Base-by-base conservation (phyloP, 2,329 filamentous ascomycete species). In the Aspergillus sp. region DNA sequence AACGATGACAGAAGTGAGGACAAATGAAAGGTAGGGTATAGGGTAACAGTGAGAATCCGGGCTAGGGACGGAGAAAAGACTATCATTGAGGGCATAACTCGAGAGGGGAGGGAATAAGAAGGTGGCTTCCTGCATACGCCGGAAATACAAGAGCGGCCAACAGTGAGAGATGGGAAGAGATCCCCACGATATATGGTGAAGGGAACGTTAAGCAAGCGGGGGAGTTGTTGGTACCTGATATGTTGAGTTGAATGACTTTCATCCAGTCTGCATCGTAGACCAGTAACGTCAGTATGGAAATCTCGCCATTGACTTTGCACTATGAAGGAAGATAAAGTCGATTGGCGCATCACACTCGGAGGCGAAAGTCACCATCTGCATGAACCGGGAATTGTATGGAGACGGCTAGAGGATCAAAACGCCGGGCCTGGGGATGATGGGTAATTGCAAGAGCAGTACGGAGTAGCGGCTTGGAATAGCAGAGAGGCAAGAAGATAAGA, bases 211-310 rank as follows among this genome's bases (percentile, higher is more conserved):
- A 50, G 11, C 5, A 17, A 32, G 23, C 17, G 39, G 30, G 27
- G 36, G 23, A 30, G 53, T 27, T 42, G 21, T 36, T 55, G 25
- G 19, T 50, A 50, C 47, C 25, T 50, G 8, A n/a, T 50, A 50
- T 8, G 17, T 23, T 10, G 47, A 27, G 15, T 30, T 50, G 25
- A 50, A 50, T 11, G n/a, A 30, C 8, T 50, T 32, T 50, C 47
- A 64, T 58, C 59, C 62, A 58, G 60, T 57, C 58, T 59, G 62
- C 66, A 68, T 68, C 42, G 60, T 64, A 55, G 53, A 54, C 47
- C 51, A 36, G 49, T 19, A 57, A 57, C 36, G 55, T 62, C 62
- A 60, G 59, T 56, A 49, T 30, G 48, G 50, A 10, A 36, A 39
- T 54, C 10, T 61, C 17, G 39, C 44, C 25, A 53, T 13, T 59